Base-by-base conservation (phyloP, 306 rosid genomes). In the Vigna radiata region DNA sequence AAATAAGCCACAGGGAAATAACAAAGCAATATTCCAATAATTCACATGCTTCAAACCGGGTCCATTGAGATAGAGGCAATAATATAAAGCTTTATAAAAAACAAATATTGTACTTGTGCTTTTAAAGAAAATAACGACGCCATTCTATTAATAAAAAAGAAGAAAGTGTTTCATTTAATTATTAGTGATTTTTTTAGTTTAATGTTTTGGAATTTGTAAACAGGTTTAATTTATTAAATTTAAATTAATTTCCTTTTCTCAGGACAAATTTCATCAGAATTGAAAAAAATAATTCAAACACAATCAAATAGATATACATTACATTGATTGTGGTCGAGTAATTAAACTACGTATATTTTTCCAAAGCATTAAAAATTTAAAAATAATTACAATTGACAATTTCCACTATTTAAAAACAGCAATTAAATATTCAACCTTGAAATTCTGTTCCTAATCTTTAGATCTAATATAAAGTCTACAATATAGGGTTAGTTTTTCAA, bases 1-100 rank as follows among this genome's bases (percentile, higher is more conserved):
- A 33, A 23, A 36, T 63, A 36, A 37, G 27, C 69, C 37, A 4
- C 31, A 41, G 53, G 53, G 16, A 43, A 18, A 33, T 12, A 66
- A 17, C 5, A 43, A 66, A 41, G 9, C 71, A 66, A 18, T 25
- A 39, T 23, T 64, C 50, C 70, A 64, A 64, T 31, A 64, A 39
- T 9, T 29, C 71, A 18, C 33, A 41, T 11, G 17, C 71, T 2
- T 18, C 3, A 43, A 66, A 41, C 6, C 17, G 52, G 70, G 70
- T 39, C 70, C 70, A 65, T 33, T 18, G 5, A 65, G 48, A 63
- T 37, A 33, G 25, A 15, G 46, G 46, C 46, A 62, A 33, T 33
- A 33, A 62, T n/a, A 62, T 62, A 36, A 33, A 61, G 44, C 44
- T 29, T 61, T 61, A 27, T 60, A 11, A 29, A 6, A 14, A 14